Conservation (phyloP, 257 asterid genomes). For the Knoxia roxburghii region DNA sequence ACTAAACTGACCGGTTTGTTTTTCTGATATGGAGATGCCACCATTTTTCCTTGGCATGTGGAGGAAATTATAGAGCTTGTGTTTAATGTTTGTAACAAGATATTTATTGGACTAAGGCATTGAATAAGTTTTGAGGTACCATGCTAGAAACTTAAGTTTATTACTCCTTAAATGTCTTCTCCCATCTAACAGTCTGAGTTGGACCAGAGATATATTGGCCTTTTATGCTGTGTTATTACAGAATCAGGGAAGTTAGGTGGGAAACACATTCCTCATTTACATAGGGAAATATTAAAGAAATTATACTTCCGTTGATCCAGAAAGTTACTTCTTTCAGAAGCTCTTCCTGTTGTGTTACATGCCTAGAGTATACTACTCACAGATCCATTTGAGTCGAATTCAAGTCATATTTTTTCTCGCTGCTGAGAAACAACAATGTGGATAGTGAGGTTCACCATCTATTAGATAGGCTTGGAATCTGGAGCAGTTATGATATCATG, state of each 20-base stretch:
- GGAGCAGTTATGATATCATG: not conserved
- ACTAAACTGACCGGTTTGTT: not conserved
- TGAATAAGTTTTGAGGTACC: not conserved
- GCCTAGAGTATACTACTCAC: not conserved
- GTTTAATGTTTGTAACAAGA: not conserved
- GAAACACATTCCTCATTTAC: not conserved
- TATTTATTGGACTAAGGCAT: not conserved
- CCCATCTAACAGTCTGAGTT: not conserved
- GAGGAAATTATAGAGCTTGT: not conserved
- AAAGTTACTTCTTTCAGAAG: not conserved
- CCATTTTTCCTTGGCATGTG: not conserved
- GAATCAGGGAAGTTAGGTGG: not conserved
- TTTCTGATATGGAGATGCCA: not conserved
- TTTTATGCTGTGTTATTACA: not conserved
- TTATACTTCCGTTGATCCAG: not conserved
- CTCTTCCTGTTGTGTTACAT: too few relatives aligned
- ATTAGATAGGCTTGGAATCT: not conserved
- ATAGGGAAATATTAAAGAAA: not conserved
- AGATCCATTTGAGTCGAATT: not conserved
- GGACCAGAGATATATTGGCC: not conserved
- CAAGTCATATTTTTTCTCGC: not conserved
- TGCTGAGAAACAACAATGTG: not conserved
- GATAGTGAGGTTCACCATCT: too few relatives aligned
- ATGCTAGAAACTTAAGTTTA: not conserved
- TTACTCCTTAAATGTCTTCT: not conserved